phyloP scores from a whole-genome alignment of 1,284 basidiomycete genomes.

The Trametes sp. region DNA sequence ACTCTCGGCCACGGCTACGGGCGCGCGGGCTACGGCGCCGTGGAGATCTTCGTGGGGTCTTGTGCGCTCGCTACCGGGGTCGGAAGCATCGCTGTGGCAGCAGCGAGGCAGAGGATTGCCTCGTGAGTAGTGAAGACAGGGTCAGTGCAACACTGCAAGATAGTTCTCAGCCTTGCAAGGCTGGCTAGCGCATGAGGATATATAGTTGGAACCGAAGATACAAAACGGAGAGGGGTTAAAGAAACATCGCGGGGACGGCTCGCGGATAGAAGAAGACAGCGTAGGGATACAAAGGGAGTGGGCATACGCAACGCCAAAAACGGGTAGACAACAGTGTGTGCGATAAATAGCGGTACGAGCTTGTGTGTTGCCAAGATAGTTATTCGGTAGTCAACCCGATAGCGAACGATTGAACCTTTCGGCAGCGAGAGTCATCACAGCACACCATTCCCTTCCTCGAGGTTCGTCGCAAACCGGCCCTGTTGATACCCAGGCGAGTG shows the following conservation, averaged over 20 bases:
- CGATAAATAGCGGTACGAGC: constrained; percentile 9
- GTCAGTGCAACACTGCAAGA: too few species aligned
- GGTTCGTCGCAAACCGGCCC: constrained; percentile 24
- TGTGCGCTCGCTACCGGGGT: constrained; percentile 35
- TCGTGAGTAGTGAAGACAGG: constrained; percentile 5
- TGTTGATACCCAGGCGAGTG: constrained; percentile 16
- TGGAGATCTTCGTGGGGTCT: constrained; percentile 41
- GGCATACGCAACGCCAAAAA: background rate
- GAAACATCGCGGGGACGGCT: background rate
- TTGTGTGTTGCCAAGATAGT: background rate
- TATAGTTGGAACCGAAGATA: constrained; percentile 4
- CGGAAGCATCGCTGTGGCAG: constrained; percentile 34
- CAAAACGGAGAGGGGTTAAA: background rate
- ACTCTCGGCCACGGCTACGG: constrained; percentile 29
- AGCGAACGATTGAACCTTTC: too few species aligned
- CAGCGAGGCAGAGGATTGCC: constrained; percentile 21
- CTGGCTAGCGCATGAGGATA: background rate
- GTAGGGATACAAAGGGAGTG: constrained; percentile 11
- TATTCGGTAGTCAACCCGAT: background rate
- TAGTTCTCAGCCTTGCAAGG: too few species aligned
- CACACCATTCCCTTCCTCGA: constrained; percentile 22
- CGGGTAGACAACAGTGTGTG: constrained; percentile 1
- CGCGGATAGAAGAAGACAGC: constrained; percentile 3
- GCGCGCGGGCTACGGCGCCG: constrained; percentile 34
- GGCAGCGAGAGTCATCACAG: background rate